A percentile compares a stretch with the other conserved stretches of the same genome.
Evolutionary conservation across 2,329 filamentous ascomycete genomes (phyloP).

Genomic region (Pseudopyrenochaeta lycopersici): DNA sequence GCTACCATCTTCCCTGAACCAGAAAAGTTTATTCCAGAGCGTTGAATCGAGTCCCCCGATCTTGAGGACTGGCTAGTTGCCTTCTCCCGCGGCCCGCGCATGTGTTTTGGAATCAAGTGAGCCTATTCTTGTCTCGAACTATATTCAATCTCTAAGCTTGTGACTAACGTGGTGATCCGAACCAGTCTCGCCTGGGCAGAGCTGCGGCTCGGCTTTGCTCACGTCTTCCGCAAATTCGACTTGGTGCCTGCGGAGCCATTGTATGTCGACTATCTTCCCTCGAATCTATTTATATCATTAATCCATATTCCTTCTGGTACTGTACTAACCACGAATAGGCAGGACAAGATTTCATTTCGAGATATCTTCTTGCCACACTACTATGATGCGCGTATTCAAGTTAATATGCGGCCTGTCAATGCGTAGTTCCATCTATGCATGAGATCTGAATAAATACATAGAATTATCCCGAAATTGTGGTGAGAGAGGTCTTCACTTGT

Average conservation of each 20-base stretch:
- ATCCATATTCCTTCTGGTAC: neutral
- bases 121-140: neutral
- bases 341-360: constrained; percentile 24
- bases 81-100: constrained; percentile 48
- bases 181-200: constrained; percentile 45
- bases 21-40: constrained; percentile 39
- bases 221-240: constrained; percentile 43
- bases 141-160: neutral
- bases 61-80: constrained; percentile 42
- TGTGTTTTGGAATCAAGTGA: constrained; percentile 43
- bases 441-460: no score
- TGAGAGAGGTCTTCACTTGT: no score
- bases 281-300: neutral
- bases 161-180: neutral
- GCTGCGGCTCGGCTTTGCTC: constrained; percentile 40
- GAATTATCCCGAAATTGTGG: no score
- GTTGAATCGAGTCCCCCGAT: constrained; percentile 39
- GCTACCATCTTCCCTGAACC: constrained; percentile 41
- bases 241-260: constrained; percentile 28
- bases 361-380: constrained; percentile 34
- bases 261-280: constrained; percentile 17
- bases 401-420: constrained; percentile 15
- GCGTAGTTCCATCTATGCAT: neutral
- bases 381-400: constrained; percentile 29
- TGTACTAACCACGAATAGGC: constrained; percentile 20